phyloP scores from a whole-genome alignment of 768 basidiomycete genomes.

The Panaeolus cyanescens region DNA sequence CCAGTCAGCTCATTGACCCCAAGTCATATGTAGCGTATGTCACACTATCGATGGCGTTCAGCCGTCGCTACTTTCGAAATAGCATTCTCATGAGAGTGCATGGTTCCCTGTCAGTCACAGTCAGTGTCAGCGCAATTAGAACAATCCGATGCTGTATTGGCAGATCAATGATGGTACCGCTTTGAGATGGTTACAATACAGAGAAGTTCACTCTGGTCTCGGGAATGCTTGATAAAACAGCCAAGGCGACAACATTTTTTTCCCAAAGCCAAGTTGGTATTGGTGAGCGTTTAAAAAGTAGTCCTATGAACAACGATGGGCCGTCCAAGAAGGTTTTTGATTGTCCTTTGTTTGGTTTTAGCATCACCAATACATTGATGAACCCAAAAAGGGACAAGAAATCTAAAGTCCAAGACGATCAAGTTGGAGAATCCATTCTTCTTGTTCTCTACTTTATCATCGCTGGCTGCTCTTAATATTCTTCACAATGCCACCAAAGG shows the following conservation, averaged over 20 bases:
- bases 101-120: not conserved
- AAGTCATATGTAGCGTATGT: not conserved
- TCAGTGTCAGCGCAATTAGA: not conserved
- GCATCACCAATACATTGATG: not conserved
- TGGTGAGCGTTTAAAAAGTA: not conserved
- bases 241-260: not conserved
- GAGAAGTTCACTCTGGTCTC: not conserved
- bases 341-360: not conserved
- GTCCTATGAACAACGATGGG: not conserved
- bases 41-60: not conserved
- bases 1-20: not conserved
- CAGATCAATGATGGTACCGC: not conserved
- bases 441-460: not conserved
- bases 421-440: not conserved
- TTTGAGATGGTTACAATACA: not conserved
- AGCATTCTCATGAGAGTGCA: not conserved
- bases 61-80: not conserved
- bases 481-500: slow-evolving; percentile 25
- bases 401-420: not conserved
- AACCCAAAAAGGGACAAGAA: not conserved
- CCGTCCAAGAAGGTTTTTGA: not conserved
- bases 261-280: not conserved
- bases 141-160: not conserved
- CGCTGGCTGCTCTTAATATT: not conserved
- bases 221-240: not conserved